Evolutionary conservation across 192 early-diverging fungal genomes (phyloP), one percentile per base, ranked within the genome.

Genomic region (Diversispora epigaea): DNA sequence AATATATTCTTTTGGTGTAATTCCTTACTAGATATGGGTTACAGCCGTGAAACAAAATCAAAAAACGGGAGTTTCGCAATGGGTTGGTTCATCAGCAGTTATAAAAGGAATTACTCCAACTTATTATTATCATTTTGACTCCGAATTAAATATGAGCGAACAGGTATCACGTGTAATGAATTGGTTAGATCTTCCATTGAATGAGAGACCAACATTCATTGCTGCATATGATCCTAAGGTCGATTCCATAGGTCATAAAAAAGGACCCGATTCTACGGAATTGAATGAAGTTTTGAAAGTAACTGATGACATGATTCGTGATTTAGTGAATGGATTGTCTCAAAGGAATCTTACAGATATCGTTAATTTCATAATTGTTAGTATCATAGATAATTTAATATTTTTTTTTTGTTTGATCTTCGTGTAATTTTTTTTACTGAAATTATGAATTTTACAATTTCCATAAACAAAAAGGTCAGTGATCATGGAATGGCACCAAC

Each of bases 401-500:
- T 64, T 5, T 64, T 1, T 6, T 40, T 25, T 4, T 14, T 41
- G 7, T n/a, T 64, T 12, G 25, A 39, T 46, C 47, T 17, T 41
- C 3, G 22, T 22, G 21, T 32, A 32, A 69, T 62, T 63, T 46
- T 12, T 1, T 71, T 71, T 12, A 61, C n/a, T 52, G 15, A 41
- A 9, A 19, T 56, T 56, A n/a, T n/a, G n/a, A n/a, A n/a, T n/a
- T n/a, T n/a, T n/a, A 4, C 22, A 32, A 32, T 32, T 32, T 32
- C 25, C 0, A 32, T 32, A 32, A 32, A 32, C 73, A 85, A 66
- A n/a, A 63, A 90, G 54, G 84, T 90, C 45, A 94, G 93, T 76
- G 96, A 98, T 79, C 96, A 98, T 58, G 96, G 96, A 6, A 98
- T 98, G 96, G 82, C 90, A 0, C 83, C 82, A 47, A 80, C 82